Evolutionary conservation across 139 green algal genomes (phyloP).

Genomic region (Chlorella vulgaris): DNA sequence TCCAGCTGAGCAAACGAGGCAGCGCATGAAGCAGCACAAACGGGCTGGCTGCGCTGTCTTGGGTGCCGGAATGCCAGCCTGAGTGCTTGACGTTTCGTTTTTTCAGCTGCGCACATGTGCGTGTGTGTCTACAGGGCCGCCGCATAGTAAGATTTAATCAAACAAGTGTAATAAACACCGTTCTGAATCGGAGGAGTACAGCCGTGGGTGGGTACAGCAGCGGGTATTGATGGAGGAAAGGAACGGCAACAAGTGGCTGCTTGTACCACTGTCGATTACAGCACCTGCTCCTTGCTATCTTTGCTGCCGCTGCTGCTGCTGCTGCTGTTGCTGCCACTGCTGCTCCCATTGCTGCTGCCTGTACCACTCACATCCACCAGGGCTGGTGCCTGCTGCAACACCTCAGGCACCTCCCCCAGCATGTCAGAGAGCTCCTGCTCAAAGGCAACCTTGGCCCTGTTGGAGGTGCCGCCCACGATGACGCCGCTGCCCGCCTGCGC

Average conservation of each 20-base stretch:
- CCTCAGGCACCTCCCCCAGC: slow-evolving; percentile 78
- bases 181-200: too few relatives aligned
- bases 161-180: too few relatives aligned
- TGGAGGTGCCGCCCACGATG: slow-evolving; percentile 84
- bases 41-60: neutral
- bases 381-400: slow-evolving; percentile 22
- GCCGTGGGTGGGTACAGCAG: too few relatives aligned
- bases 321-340: slow-evolving; percentile 15
- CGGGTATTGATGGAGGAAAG: too few relatives aligned
- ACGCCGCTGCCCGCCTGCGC: slow-evolving; percentile 63
- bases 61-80: too few relatives aligned
- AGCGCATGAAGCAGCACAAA: neutral
- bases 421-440: slow-evolving; percentile 78
- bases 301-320: neutral
- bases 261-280: neutral
- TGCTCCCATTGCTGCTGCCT: neutral
- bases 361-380: slow-evolving; percentile 6
- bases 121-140: too few relatives aligned
- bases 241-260: too few relatives aligned
- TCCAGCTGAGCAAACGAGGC: slow-evolving; percentile 9
- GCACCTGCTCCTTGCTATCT: neutral
- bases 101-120: too few relatives aligned
- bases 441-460: slow-evolving; percentile 86
- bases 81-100: too few relatives aligned
- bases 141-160: too few relatives aligned